Conservation (phyloP, 805 yeast species). For the Starmerella vitae region DNA sequence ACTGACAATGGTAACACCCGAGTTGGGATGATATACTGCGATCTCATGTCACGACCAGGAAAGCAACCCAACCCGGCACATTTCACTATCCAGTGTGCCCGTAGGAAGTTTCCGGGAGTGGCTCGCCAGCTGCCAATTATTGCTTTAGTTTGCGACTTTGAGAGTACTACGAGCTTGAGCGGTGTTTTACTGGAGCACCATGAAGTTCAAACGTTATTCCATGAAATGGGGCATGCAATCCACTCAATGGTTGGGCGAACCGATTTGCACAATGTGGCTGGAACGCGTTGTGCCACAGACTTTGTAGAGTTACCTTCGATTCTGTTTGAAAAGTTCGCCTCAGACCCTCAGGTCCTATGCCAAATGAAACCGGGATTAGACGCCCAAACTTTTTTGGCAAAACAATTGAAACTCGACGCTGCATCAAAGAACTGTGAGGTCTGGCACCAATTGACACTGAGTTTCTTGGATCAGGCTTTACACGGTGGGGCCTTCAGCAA, state of each 20-base stretch:
- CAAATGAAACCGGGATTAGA: constrained; percentile 12
- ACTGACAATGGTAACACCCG: constrained; percentile 42
- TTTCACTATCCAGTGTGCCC: constrained; percentile 88
- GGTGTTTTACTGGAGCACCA: constrained; percentile 40
- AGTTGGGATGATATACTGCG: constrained; percentile 77
- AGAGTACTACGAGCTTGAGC: constrained; percentile 14
- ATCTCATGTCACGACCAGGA: constrained; percentile 63
- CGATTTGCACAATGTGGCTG: constrained; percentile 76
- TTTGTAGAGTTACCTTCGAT: constrained; percentile 95
- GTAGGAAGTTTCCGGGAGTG: constrained; percentile 37
- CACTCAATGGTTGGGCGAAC: constrained; percentile 95
- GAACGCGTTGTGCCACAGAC: constrained; percentile 91
- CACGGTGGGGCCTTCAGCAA: constrained; percentile 34
- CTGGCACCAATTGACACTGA: constrained; percentile 79
- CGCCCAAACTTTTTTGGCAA: constrained; percentile 5
- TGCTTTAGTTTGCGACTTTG: constrained; percentile 75
- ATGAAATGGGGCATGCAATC: constrained; percentile 98
- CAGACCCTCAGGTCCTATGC: constrained; percentile 62
- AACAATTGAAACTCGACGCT: constrained; percentile 10
- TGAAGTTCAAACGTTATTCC: constrained; percentile 89
- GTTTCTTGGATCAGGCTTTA: constrained; percentile 68
- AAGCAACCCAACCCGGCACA: constrained; percentile 84
- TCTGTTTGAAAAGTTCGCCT: constrained; percentile 87
- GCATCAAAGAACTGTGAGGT: constrained; percentile 53
- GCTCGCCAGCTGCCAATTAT: constrained; percentile 74